Evolutionary conservation across 2,329 filamentous ascomycete genomes (phyloP), one percentile per base, ranked within the genome.

Genomic region (Diaporthe vaccinii): DNA sequence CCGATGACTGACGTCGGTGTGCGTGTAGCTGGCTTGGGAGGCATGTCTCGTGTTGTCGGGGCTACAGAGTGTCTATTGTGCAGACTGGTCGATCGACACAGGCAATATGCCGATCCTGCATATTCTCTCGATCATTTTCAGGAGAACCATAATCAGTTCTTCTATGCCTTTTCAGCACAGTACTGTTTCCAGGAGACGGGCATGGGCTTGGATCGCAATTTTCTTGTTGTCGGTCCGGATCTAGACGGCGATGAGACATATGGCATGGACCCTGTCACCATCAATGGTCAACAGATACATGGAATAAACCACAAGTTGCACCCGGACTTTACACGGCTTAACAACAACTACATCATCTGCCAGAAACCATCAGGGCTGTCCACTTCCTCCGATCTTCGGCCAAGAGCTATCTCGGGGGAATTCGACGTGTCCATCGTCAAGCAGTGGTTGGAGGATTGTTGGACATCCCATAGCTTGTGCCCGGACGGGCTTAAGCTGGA

Each of bases 51-150:
- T 31, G 6, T 7, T 3, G 14, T 8, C 5, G 25, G 53, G 28
- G 25, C 12, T 55, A 31, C 53, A 4, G 53, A 55, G 3, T 55
- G 53, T 17, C 53, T 15, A 2, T 17, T 55, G n/a, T 55, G 15
- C 53, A 7, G 8, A 9, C n/a, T 55, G 5, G 2, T 55, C 12
- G 4, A 17, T 20, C 53, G 53, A 1, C n/a, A 55, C 12, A 8
- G 25, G 14, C 4, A 55, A 4, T 8, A 31, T 12, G 10, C 2
- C 3, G 53, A 28, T 0, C 2, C 25, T 3, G 0, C 6, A 8
- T 7, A 31, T 9, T 8, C 14, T 8, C n/a, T 17, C 0, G 5
- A 4, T 25, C 14, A 0, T 28, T 17, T 20, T 12, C 5, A 31
- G 5, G 2, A 31, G n/a, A 14, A 20, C 0, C 14, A 14, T 8